Evolutionary conservation across 139 green algal genomes (phyloP).

Genomic region (Chlamydomonas sp.): DNA sequence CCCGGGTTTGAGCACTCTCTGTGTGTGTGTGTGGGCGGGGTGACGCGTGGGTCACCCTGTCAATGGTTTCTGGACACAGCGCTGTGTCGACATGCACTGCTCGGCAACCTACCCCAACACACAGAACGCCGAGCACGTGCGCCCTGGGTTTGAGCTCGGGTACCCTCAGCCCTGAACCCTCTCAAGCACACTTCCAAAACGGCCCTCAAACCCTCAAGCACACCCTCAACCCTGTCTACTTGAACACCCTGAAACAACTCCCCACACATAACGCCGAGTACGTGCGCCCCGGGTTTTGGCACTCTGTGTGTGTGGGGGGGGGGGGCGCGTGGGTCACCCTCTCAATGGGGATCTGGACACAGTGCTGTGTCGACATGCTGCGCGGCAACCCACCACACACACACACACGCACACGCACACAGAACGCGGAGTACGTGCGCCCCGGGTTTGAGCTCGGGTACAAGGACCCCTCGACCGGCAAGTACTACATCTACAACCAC

Average conservation of each 20-base stretch:
- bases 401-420: conserved; percentile 1
- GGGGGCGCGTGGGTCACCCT: no score
- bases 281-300: not conserved
- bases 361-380: not conserved
- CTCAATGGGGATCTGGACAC: not conserved
- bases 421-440: conserved; percentile 54
- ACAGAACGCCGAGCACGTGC: not conserved
- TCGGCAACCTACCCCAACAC: not conserved
- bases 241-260: not conserved
- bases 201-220: no score
- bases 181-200: no score
- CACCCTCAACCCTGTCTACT: no score
- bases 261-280: not conserved
- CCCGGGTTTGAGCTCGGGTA: conserved; percentile 82
- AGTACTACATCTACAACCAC: conserved; percentile 90
- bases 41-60: not conserved
- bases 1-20: not conserved
- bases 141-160: not conserved
- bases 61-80: not conserved
- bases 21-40: not conserved
- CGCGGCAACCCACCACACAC: not conserved
- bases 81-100: not conserved
- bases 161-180: no score
- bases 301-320: not conserved
- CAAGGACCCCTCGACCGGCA: conserved; percentile 31